Percentiles rank a stretch among this genome's conserved stretches.
Conservation (phyloP, 805 yeast species). For the Kazachstania bromeliacearum region DNA sequence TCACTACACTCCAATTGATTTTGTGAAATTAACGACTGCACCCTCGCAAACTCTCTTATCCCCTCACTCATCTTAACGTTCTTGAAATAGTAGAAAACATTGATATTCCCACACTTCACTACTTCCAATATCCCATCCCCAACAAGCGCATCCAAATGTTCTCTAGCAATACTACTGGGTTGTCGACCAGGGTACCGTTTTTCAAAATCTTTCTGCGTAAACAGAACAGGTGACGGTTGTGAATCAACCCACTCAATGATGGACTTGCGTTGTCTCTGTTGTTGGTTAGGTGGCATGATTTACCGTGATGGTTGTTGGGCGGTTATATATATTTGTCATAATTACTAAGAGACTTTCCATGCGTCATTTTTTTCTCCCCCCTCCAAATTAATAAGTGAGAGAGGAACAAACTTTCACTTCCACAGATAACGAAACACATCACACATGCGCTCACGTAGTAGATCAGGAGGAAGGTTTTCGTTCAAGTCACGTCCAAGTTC, state of each 20-base stretch:
- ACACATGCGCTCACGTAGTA: no score
- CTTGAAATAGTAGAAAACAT: slow-evolving; percentile 32
- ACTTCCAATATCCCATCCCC: slow-evolving; percentile 20
- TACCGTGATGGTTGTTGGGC: no score
- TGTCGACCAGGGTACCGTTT: slow-evolving; percentile 6
- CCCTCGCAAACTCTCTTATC: slow-evolving; percentile 6
- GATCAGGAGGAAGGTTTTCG: neutral
- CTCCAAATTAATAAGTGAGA: no score
- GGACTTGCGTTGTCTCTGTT: neutral
- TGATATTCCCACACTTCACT: slow-evolving; percentile 48
- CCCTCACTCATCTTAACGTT: slow-evolving; percentile 6
- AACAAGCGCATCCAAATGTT: slow-evolving; percentile 5
- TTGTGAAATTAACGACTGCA: neutral
- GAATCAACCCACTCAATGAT: slow-evolving; percentile 2
- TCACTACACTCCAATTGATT: neutral
- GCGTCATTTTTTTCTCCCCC: no score
- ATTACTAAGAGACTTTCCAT: no score
- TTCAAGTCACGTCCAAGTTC: neutral
- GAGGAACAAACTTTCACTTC: no score
- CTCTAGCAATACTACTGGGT: slow-evolving; percentile 5
- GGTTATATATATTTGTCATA: no score
- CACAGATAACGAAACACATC: no score
- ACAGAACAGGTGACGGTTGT: slow-evolving; percentile 3
- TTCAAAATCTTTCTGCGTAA: slow-evolving; percentile 10
- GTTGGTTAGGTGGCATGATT: neutral